Conservation (phyloP, 139 green algal genomes). For the Edaphochlamys debaryana region DNA sequence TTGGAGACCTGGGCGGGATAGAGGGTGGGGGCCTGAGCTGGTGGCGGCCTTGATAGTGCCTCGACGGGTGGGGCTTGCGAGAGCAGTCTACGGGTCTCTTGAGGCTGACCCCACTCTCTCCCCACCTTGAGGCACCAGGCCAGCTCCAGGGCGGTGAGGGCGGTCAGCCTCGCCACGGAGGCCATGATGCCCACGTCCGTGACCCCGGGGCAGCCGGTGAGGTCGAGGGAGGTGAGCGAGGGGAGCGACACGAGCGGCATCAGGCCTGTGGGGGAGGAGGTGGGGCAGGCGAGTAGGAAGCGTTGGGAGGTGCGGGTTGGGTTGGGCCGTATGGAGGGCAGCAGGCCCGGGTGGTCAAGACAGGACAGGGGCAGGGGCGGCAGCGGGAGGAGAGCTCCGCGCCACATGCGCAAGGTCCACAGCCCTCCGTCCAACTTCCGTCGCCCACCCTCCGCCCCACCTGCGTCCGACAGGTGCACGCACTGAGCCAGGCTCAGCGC, state of each 20-base stretch:
- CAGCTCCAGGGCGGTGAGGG: conserved; percentile 53
- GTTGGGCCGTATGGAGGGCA: too few relatives aligned
- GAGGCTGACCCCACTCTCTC: too few relatives aligned
- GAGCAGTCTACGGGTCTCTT: too few relatives aligned
- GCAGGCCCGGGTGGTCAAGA: too few relatives aligned
- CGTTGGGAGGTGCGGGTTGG: too few relatives aligned
- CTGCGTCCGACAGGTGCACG: conserved; percentile 62
- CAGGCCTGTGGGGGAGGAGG: conserved; percentile 41
- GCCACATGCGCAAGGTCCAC: too few relatives aligned
- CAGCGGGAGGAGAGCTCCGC: too few relatives aligned
- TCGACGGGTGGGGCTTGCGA: too few relatives aligned
- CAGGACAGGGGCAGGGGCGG: too few relatives aligned
- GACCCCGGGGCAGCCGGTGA: conserved; percentile 57
- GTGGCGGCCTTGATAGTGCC: too few relatives aligned
- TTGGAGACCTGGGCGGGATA: conserved; percentile 28
- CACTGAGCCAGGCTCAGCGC: conserved; percentile 60
- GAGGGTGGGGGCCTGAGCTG: too few relatives aligned
- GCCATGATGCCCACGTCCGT: conserved; percentile 53
- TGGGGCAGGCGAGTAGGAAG: background rate
- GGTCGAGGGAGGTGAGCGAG: conserved; percentile 47
- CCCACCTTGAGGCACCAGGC: conserved; percentile 63
- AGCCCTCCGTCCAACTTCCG: too few relatives aligned
- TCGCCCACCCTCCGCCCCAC: conserved; percentile 29
- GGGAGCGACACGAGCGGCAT: conserved; percentile 43
- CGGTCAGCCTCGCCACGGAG: conserved; percentile 45